Evolutionary conservation across 331 rosid genomes (phyloP).

Genomic region (Quercus lobata): DNA sequence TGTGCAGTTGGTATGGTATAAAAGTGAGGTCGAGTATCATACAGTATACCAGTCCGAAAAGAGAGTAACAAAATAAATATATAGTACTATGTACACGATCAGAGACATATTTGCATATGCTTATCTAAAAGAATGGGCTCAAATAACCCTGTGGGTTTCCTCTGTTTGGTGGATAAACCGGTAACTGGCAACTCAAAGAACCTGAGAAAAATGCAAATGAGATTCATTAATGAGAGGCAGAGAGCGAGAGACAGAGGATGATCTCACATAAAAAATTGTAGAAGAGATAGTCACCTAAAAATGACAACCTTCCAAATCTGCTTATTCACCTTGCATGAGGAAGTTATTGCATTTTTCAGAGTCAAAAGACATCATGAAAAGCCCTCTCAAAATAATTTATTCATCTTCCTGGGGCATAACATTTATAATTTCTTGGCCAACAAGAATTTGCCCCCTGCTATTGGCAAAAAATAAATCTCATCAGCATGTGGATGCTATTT

Average conservation of each 20-base stretch:
- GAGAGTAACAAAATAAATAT: not conserved
- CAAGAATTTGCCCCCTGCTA: conserved; percentile 68
- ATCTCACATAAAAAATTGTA: conserved; percentile 1
- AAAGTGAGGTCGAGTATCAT: not conserved
- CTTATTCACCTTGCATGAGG: conserved; percentile 30
- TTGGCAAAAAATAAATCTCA: conserved; percentile 15
- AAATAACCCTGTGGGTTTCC: not conserved
- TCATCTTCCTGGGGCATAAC: conserved; percentile 45
- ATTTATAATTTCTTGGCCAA: conserved; percentile 70
- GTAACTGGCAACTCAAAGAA: conserved; percentile 26
- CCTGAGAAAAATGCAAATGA: conserved; percentile 35
- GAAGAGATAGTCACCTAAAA: conserved; percentile 37
- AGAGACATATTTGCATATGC: not conserved
- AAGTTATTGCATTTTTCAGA: conserved; percentile 19
- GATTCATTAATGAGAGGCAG: conserved; percentile 1
- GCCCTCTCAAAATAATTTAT: conserved; percentile 13
- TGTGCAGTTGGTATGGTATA: not conserved
- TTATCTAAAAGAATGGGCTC: conserved; percentile 3
- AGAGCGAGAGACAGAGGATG: not conserved
- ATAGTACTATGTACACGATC: not conserved
- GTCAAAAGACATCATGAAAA: conserved; percentile 24
- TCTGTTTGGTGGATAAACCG: conserved; percentile 14
- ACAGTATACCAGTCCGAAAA: not conserved
- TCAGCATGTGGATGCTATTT: conserved; percentile 4
- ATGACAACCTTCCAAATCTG: conserved; percentile 25